Evolutionary conservation across 1,284 basidiomycete species (phyloP), one percentile per base, ranked within the genome.

Genomic region (Leccinum pachyderme): DNA sequence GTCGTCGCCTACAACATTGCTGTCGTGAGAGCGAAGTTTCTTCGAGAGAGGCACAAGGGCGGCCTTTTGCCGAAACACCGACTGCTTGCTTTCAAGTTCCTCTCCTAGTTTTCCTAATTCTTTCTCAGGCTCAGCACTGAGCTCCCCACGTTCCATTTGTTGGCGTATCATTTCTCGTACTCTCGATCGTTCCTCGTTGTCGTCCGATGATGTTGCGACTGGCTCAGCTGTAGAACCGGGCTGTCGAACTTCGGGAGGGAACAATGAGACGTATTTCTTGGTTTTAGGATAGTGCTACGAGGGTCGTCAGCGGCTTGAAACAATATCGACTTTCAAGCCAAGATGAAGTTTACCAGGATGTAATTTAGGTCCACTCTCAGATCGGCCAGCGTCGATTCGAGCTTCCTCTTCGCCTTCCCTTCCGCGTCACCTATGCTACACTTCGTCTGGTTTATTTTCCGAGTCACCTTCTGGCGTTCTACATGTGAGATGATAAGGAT

Each of bases 281-380:
- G 81, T 76, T 72, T 89, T 93, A 4, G 92, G 89, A 65, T 87
- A 91, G 69, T 91, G 81, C 88, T 92, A 56, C 15, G 18, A 51
- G 8, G 1, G 22, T 24, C 12, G 18, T 69, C n/a, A 61, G 53
- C 22, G 9, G n/a, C 43, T 27, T 3, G 28, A 45, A 15, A 50
- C 39, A 24, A 18, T 18, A 22, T 12, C 39, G 6, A 41, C 12
- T 41, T 41, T 5, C 35, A 24, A 41, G 18, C 0, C 12, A 41
- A 22, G 11, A 4, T 41, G 3, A 4, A 39, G 37, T 22, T 39
- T 60, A 93, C 92, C 68, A 91, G 63, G 48, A 93, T 82, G 65
- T 95, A 95, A 68, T 93, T 94, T 49, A 95, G 75, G 71, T 95
- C 89, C 12, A 93, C 80, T 22, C 92, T 79, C 35, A 89, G 74